Percentiles rank a stretch among this genome's conserved stretches.
Conservation (phyloP, 2,329 filamentous ascomycete genomes). For the Parascedosporium putredinis region DNA sequence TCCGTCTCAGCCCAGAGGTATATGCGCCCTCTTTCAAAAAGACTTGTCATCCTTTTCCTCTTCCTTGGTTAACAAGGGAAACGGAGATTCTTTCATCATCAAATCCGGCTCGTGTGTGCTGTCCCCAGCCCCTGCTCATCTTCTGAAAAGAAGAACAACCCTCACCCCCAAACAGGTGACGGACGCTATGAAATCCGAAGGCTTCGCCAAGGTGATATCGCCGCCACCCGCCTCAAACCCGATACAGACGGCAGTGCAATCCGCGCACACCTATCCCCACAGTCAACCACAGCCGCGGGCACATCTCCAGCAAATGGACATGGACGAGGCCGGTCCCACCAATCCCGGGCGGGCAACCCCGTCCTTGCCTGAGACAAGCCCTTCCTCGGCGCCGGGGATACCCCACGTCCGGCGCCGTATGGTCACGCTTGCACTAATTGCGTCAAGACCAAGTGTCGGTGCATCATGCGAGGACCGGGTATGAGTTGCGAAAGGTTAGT, state of each 20-base stretch:
- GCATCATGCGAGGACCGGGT: background rate
- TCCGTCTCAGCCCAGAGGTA: too few species aligned
- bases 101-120: background rate
- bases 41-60: background rate
- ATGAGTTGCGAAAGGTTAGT: conserved; percentile 7
- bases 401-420: conserved; percentile 2
- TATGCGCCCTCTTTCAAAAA: background rate
- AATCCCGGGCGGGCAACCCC: conserved; percentile 1
- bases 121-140: too few species aligned
- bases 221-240: background rate
- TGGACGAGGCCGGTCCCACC: background rate
- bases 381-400: background rate
- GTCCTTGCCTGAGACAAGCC: background rate
- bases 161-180: background rate
- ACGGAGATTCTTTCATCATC: background rate
- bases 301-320: too few species aligned
- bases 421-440: conserved; percentile 5
- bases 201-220: background rate
- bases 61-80: background rate
- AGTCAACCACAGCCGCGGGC: too few species aligned
- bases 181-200: background rate
- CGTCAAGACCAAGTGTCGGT: conserved; percentile 7
- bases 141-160: too few species aligned
- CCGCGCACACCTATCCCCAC: too few species aligned
- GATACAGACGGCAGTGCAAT: too few species aligned